Evolutionary conservation across 352 stramenopile genomes (phyloP), one percentile per base, ranked within the genome.

Genomic region (Pythium brachiatum): DNA sequence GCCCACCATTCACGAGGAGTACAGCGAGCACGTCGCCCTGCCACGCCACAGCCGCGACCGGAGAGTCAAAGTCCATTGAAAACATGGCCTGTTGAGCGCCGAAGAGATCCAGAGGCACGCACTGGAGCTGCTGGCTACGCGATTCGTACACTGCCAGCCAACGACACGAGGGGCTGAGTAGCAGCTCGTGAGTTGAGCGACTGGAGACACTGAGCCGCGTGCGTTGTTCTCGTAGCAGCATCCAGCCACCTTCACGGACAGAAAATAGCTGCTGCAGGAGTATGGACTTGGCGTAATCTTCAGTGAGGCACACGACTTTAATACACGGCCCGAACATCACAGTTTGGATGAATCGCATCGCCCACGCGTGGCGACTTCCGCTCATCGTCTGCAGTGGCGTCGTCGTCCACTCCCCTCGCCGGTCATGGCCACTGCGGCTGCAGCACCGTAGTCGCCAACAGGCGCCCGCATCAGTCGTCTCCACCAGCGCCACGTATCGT

Each of bases 291-390:
- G 2, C 8, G 6, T 27, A 11, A 21, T 29, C 31, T 32, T 15
- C 39, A 15, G 36, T 20, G 12, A 66, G 15, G 15, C 27, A 26
- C n/a, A 74, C 59, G 16, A 74, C 25, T 25, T 54, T 51, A 27
- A 76, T 54, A 46, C 68, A 74, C 12, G 5, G 36, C 13, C 71
- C 71, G 29, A 78, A 55, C 26, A 75, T 21, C n/a, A 54, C 20
- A 1, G 68, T 72, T 13, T 8, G 20, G 7, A 60, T 20, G 55
- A 72, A 76, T 43, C 54, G 34, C 12, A 60, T 64, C 6, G 38
- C 12, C 44, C 44, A 55, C 12, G n/a, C 27, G 8, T 41, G 26
- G 11, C 6, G 31, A 3, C 5, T 5, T 12, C 15, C 20, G 0
- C 23, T 25, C 2, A 2, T 20, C 8, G 15, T n/a, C 21, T 26